Percentiles rank a stretch among this genome's conserved stretches.
Evolutionary conservation across 768 basidiomycete species (phyloP).

Genomic region (Amanita phalloides): DNA sequence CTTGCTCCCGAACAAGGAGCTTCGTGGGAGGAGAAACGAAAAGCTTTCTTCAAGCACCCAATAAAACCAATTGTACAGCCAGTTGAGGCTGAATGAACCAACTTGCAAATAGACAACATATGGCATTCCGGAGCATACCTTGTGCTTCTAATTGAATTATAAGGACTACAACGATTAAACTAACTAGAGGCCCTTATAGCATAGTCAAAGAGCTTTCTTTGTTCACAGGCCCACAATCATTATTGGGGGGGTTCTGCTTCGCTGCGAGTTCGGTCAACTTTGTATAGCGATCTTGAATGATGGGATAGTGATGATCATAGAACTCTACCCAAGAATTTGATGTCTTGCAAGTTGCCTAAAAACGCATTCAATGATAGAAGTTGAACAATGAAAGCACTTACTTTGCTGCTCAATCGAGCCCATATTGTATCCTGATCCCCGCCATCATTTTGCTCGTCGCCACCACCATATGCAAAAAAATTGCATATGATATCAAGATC

Average conservation of each 20-base stretch:
- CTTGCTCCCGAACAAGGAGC: constrained; percentile 33
- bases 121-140: too few species aligned
- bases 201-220: not conserved
- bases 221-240: not conserved
- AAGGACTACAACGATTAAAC: not conserved
- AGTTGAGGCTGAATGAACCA: constrained; percentile 16
- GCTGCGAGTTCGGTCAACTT: constrained; percentile 10
- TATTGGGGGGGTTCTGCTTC: not conserved
- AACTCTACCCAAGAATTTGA: constrained; percentile 39
- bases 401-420: constrained; percentile 35
- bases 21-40: constrained; percentile 57
- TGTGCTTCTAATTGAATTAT: not conserved
- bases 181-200: not conserved
- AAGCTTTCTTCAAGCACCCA: constrained; percentile 76
- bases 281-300: constrained; percentile 32
- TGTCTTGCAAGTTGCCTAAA: constrained; percentile 29
- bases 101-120: constrained; percentile 1
- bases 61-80: constrained; percentile 27
- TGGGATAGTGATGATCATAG: constrained; percentile 30
- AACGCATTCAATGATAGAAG: not conserved
- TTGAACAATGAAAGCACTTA: constrained; percentile 14
- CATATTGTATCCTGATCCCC: constrained; percentile 32
- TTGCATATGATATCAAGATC: constrained; percentile 42
- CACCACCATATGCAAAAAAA: constrained; percentile 45
- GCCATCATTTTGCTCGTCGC: constrained; percentile 31